Base-by-base conservation (phyloP, 495 filamentous ascomycete genomes). In the Penicillium desertorum region DNA sequence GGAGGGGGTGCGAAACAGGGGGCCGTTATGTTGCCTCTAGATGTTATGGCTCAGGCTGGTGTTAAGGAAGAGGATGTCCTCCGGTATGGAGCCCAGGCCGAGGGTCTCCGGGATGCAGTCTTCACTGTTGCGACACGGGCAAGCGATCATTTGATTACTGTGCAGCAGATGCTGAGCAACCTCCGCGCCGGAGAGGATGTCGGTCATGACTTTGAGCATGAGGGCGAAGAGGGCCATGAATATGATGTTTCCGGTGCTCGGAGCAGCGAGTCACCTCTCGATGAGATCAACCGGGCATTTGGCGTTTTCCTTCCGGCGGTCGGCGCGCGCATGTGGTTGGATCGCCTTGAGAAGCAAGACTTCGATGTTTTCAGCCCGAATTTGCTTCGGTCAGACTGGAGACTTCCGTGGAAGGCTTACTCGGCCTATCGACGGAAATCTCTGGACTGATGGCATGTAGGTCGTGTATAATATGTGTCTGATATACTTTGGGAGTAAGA, bases 91-190 rank as follows among this genome's bases (percentile, higher is more conserved):
- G 80, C 87, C 0, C 77, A 84, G 7, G 93, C 94, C 0, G 75
- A 82, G 14, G 92, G 91, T 0, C 74, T 97, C 9, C 83, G 86
- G 36, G 94, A 97, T 72, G 93, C 92, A 2, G 86, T 98, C 5
- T 97, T 98, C 64, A 79, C 82, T 19, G 91, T 98, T 20, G 94
- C 94, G 1, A 98, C 94, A 0, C 82, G 91, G 32, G 94, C 94
- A 5, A 92, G 90, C 68, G 94, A 98, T 74, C 94, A 98, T 71
- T 73, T 98, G 47, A 96, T 97, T 57, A 98, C 94, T 0, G 93
- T 88, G 16, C 78, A 93, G 58, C 89, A 94, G 69, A 95, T 98
- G 94, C 66, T 96, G 61, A 85, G 82, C 69, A 88, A 88, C 63
- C 69, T 96, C 12, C 80, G 84, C 30, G 81, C 84, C 22, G 90